Evolutionary conservation across 163 green algal genomes (phyloP), one percentile per base, ranked within the genome.

Genomic region (Smithsoniella earleae): DNA sequence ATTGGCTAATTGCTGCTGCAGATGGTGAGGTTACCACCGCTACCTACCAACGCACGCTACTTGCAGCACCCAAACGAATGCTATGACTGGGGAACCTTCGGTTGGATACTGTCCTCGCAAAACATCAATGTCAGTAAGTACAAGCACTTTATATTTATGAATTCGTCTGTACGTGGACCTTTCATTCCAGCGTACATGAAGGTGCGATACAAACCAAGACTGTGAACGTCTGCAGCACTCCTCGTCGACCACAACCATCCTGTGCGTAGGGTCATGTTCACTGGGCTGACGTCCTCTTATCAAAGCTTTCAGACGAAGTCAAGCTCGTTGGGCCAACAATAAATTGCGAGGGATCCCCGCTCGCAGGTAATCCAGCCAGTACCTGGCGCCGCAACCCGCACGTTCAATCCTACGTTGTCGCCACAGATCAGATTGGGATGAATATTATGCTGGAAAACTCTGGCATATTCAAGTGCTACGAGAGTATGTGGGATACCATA

Each of bases 111-210:
- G 25, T 40, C 54, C 18, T 66, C 28, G 2, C 27, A 74, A 18
- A 54, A 76, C 10, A 66, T 82, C 1, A 58, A 84, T 20, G 45
- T 69, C 79, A 83, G 74, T 2, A 75, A 65, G 3, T 93, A 90
- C 78, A 75, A 63, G 2, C 89, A 89, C 72, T 89, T 89, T 38
- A 79, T 93, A 25, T 82, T 93, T 44, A 74, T 93, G 34, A 93
- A 93, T 80, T 83, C 54, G 73, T 84, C 74, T 31, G 80, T 85
- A 6, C 84, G 84, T 55, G 88, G 88, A 0, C 88, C 88, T 1
- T 90, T 89, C 66, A 55, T 80, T 34, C 85, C 87, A 0, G 25
- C 74, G 40, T 93, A 88, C 76, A 66, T 78, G 18, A 44, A 64
- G 65, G 64, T 69, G 40, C 40, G 40, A 49, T 13, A 10, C 13